Evolutionary conservation across 2,329 filamentous ascomycete genomes (phyloP).

Genomic region (Bertia moriformis): DNA sequence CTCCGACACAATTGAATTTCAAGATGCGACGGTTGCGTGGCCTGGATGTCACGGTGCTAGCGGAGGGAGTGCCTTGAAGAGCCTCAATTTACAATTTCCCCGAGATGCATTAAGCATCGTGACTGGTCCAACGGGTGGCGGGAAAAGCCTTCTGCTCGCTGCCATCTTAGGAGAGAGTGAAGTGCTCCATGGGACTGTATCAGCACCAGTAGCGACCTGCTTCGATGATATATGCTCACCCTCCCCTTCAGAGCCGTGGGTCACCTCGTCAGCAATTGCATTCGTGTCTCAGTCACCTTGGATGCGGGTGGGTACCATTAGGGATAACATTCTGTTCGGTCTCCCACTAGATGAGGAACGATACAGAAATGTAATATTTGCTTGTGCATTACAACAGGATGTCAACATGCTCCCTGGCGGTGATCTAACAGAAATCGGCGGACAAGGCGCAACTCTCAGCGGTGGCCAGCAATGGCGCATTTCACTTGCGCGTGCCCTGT

Average conservation of each 20-base stretch:
- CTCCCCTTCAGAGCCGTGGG: no score
- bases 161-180: not conserved
- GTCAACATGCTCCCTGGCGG: constrained; percentile 48
- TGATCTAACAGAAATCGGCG: constrained; percentile 51
- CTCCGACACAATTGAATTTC: not conserved
- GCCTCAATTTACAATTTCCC: no score
- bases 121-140: not conserved
- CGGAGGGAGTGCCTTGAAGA: no score
- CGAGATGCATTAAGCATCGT: not conserved
- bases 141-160: not conserved
- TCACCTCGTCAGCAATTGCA: no score
- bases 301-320: not conserved
- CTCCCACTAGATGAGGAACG: not conserved
- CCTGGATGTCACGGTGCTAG: no score
- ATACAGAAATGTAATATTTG: not conserved
- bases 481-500: constrained; percentile 4
- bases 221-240: no score
- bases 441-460: constrained; percentile 52
- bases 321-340: not conserved
- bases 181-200: not conserved
- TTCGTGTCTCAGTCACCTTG: no score
- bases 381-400: constrained; percentile 45
- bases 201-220: not conserved
- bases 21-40: not conserved
- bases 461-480: constrained; percentile 1